Evolutionary conservation across 129 eudicot species (phyloP), one percentile per base, ranked within the genome.

Genomic region (Centaurea solstitialis): DNA sequence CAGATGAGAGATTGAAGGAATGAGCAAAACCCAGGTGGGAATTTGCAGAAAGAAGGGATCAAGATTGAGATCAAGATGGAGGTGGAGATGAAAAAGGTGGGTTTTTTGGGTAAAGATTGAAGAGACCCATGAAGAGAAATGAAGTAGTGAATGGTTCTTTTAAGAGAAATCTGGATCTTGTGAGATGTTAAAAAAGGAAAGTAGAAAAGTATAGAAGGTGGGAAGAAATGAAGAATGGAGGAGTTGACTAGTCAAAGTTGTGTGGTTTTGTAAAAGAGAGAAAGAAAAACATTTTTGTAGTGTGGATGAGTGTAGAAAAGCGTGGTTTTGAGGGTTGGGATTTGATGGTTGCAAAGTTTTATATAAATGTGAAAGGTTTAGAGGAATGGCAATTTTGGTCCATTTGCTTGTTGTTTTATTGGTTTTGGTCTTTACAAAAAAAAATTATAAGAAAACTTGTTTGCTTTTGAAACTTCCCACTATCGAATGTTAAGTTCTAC

Each of bases 141-240:
- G 73, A 43, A 30, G 74, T 57, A 28, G 41, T 33, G 70, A 57
- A 73, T 38, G 37, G 0, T 33, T 33, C 17, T 21, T 70, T 80
- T 41, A 6, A 17, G 78, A 79, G 68, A 65, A 81, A 81, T 81
- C 84, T 80, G 84, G 84, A 80, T 80, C 83, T 80, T 80, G 78
- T 17, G 53, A 79, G 53, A 79, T 12, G 43, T 33, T 70, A 9
- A 79, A 70, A 79, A 22, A 10, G 30, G 24, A 68, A 50, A 26
- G 81, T 78, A 78, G 26, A 50, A 33, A 12, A 79, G 70, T 69
- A 71, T 70, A 70, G 71, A 78, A 53, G 80, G 64, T 38, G 40
- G 35, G 68, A 64, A 64, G 53, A 11, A 66, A 21, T 30, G 70
- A 28, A 75, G 82, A 3, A 57, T 71, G 84, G 6, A 41, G 79